Evolutionary conservation across 78 protist species (phyloP).

Genomic region (Pigoraptor vietnamica): DNA sequence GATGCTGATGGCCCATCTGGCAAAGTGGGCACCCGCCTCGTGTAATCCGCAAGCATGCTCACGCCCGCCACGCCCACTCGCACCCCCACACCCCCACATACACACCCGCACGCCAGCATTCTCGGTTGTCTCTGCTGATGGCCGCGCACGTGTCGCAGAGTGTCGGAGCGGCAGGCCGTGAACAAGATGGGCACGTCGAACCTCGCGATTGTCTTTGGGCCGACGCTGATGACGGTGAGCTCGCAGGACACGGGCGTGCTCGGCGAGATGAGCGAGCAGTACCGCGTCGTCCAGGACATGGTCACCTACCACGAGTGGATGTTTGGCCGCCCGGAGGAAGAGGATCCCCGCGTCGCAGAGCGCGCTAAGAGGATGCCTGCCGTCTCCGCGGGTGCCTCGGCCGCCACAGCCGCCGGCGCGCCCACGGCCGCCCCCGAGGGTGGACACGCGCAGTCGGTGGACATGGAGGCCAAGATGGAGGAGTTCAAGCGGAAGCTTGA

Average conservation of each 20-base stretch:
- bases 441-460: no score
- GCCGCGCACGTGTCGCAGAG: not conserved
- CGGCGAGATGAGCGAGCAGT: not conserved
- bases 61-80: no score
- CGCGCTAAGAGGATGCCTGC: not conserved
- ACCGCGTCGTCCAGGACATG: not conserved
- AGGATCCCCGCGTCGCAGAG: not conserved
- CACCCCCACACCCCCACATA: no score
- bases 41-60: not conserved
- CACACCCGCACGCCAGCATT: no score
- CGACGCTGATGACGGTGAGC: not conserved
- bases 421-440: no score
- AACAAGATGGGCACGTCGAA: not conserved
- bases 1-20: not conserved
- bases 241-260: not conserved
- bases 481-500: not conserved
- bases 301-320: not conserved
- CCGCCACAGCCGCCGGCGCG: not conserved
- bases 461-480: not conserved
- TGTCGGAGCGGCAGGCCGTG: not conserved
- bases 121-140: no score
- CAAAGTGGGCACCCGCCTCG: not conserved
- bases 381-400: not conserved
- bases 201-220: slow-evolving; percentile 2
- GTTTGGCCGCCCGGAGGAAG: not conserved